Evolutionary conservation across 2,329 filamentous ascomycete species (phyloP).

Genomic region (Sarocladium oryzae): DNA sequence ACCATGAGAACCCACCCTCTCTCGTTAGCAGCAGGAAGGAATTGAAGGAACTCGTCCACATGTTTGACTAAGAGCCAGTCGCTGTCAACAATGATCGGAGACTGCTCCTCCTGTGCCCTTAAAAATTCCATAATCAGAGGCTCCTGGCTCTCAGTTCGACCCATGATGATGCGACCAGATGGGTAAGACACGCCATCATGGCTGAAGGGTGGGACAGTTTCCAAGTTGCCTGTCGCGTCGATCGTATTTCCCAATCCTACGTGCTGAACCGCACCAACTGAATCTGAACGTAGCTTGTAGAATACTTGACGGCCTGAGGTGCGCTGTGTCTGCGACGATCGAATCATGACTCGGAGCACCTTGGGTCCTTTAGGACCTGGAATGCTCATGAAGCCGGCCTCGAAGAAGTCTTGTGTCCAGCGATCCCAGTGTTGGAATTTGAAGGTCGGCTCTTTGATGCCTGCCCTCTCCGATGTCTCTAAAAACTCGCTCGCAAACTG

Average conservation of each 20-base stretch:
- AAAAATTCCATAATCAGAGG: constrained; percentile 22
- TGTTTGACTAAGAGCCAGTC: constrained; percentile 21
- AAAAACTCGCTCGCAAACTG: constrained; percentile 12
- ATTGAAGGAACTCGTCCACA: constrained; percentile 24
- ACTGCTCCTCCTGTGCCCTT: constrained; percentile 27
- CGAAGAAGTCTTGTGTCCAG: constrained; percentile 34
- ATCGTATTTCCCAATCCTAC: constrained; percentile 11
- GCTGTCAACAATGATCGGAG: constrained; percentile 26
- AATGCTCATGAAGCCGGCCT: constrained; percentile 31
- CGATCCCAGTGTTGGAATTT: constrained; percentile 22
- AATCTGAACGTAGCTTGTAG: constrained; percentile 21
- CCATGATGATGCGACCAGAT: constrained; percentile 17
- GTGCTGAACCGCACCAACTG: constrained; percentile 26
- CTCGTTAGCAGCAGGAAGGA: constrained; percentile 19
- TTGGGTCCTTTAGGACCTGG: constrained; percentile 28
- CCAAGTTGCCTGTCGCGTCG: constrained; percentile 26
- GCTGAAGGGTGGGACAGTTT: constrained; percentile 29
- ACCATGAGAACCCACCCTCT: constrained; percentile 20
- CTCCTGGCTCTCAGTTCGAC: constrained; percentile 10
- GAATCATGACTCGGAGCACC: constrained; percentile 26
- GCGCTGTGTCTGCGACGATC: constrained; percentile 22
- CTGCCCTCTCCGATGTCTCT: constrained; percentile 11
- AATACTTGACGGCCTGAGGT: constrained; percentile 26
- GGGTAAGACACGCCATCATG: constrained; percentile 17
- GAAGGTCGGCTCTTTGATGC: constrained; percentile 16